Percentiles rank a stretch among this genome's conserved stretches.
Conservation (phyloP, 208 protist genomes). For the Endotrypanum monterogeii region DNA sequence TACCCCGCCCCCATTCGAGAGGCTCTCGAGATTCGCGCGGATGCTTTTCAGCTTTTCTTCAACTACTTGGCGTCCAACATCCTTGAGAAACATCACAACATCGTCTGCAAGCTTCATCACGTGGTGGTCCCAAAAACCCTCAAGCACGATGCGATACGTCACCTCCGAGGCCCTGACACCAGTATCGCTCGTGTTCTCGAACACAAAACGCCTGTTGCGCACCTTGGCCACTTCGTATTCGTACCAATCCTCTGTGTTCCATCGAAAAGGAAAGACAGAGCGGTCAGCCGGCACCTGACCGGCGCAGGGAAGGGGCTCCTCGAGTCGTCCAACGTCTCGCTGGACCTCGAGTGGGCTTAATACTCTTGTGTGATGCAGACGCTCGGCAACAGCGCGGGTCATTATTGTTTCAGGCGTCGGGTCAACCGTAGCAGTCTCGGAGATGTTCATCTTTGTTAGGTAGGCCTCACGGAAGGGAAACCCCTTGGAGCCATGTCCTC, state of each 20-base stretch:
- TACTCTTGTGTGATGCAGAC: conserved; percentile 47
- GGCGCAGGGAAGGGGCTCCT: conserved; percentile 64
- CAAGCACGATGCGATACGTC: conserved; percentile 84
- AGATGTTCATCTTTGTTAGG: conserved; percentile 74
- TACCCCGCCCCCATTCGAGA: conserved; percentile 34
- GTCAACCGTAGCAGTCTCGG: conserved; percentile 11
- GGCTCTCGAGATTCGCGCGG: conserved; percentile 51
- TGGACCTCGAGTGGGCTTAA: conserved; percentile 76
- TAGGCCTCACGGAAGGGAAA: conserved; percentile 88
- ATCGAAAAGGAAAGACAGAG: conserved; percentile 70
- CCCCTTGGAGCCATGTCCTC: conserved; percentile 65
- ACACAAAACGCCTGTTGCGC: conserved; percentile 83
- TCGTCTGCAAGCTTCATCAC: conserved; percentile 88
- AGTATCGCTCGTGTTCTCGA: conserved; percentile 71
- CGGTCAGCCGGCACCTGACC: conserved; percentile 63
- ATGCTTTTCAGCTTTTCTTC: conserved; percentile 77
- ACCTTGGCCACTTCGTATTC: conserved; percentile 91
- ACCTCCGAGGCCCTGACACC: conserved; percentile 68
- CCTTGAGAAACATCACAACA: conserved; percentile 84
- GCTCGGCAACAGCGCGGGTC: conserved; percentile 61
- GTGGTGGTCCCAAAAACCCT: conserved; percentile 91
- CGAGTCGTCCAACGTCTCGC: conserved; percentile 76
- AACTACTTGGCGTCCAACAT: conserved; percentile 73
- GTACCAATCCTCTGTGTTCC: conserved; percentile 92
- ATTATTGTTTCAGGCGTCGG: conserved; percentile 55